Conservation (phyloP, 1,139 yeast genomes). For the Trichomonascaceae sp. region DNA sequence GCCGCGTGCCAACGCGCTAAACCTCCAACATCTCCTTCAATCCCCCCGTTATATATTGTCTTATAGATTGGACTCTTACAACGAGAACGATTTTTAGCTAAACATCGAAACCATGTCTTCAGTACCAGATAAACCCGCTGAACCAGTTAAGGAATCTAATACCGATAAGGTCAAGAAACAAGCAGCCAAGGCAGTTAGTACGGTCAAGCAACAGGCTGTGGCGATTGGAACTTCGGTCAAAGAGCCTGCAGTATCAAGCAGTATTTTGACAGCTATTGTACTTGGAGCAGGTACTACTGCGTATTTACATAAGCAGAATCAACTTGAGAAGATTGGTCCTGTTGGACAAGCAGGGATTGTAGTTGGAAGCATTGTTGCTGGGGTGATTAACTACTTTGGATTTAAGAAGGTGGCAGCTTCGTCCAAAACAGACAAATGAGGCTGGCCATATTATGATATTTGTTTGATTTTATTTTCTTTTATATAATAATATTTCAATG, state of each 20-base stretch:
- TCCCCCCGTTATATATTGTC: neutral
- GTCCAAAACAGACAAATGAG: neutral
- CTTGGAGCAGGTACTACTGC: slow-evolving; percentile 28
- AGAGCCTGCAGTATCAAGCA: slow-evolving; percentile 28
- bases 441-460: slow-evolving; percentile 1
- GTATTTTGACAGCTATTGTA: slow-evolving; percentile 25
- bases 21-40: neutral
- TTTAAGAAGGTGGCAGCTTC: slow-evolving; percentile 20
- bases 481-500: neutral
- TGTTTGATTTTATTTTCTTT: neutral
- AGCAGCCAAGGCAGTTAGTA: slow-evolving; percentile 12
- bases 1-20: neutral
- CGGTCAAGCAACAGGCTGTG: slow-evolving; percentile 15
- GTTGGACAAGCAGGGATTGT: slow-evolving; percentile 25
- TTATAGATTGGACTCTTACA: neutral
- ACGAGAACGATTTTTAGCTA: neutral
- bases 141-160: slow-evolving; percentile 2
- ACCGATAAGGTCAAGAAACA: slow-evolving; percentile 12
- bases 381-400: slow-evolving; percentile 27
- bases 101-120: neutral
- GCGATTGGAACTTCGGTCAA: slow-evolving; percentile 23
- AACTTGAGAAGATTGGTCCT: slow-evolving; percentile 24
- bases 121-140: neutral
- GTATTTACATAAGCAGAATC: slow-evolving; percentile 27
- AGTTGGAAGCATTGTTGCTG: slow-evolving; percentile 24